Evolutionary conservation across 2,329 filamentous ascomycete genomes (phyloP).

Genomic region (Cladorrhinum sp.): DNA sequence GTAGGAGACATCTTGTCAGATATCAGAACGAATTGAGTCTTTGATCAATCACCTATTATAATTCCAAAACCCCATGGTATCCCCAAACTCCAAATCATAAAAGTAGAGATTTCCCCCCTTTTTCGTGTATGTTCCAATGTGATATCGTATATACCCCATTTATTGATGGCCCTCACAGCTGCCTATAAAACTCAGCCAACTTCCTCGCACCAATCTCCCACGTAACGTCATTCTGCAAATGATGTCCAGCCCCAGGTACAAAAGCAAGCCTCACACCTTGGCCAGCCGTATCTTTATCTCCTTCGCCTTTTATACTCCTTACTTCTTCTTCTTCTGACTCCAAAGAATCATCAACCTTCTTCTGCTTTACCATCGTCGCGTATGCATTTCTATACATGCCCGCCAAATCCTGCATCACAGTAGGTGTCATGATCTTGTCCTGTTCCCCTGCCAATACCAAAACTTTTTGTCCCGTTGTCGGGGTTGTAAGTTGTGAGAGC

Average conservation of each 20-base stretch:
- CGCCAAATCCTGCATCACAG: slow-evolving; percentile 39
- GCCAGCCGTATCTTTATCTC: slow-evolving; percentile 28
- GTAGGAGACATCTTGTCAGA: slow-evolving; percentile 38
- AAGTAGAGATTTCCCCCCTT: neutral
- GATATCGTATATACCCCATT: neutral
- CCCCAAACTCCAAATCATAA: neutral
- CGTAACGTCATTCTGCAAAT: slow-evolving; percentile 51
- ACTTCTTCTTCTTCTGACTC: slow-evolving; percentile 16
- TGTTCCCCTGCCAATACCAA: slow-evolving; percentile 39
- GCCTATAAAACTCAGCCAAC: slow-evolving; percentile 41
- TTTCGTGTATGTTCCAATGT: neutral
- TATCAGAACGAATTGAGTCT: neutral
- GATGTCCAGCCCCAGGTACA: slow-evolving; percentile 47
- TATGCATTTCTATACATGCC: slow-evolving; percentile 37
- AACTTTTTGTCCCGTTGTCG: slow-evolving; percentile 34
- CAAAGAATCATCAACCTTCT: slow-evolving; percentile 36
- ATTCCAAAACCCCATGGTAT: neutral
- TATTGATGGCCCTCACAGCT: slow-evolving; percentile 23
- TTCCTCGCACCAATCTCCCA: slow-evolving; percentile 48
- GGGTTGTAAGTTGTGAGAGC: slow-evolving; percentile 34
- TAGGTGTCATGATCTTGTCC: slow-evolving; percentile 41
- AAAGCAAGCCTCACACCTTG: slow-evolving; percentile 41
- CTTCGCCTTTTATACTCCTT: slow-evolving; percentile 21
- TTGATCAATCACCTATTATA: neutral
- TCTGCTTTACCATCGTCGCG: slow-evolving; percentile 29